These are phyloP conservation scores for Pezizomycotina sp. DNA, from an alignment of 2,329 filamentous ascomycete genomes.

Conservation along the genomic window DNA sequence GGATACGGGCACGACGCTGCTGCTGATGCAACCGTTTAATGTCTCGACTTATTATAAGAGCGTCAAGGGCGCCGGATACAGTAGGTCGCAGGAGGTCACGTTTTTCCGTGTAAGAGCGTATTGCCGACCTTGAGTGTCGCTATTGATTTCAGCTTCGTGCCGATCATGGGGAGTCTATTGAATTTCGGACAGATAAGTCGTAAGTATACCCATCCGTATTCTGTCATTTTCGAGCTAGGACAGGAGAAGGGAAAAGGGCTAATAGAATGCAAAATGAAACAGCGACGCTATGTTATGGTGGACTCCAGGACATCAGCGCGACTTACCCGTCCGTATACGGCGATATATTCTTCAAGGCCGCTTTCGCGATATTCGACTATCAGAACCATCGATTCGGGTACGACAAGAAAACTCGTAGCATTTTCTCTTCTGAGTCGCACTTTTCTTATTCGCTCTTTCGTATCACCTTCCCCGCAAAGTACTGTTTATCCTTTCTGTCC, in stretches of 20 bases:
- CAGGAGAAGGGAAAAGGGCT: conserved; percentile 33
- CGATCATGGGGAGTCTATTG: no score
- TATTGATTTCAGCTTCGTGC: no score
- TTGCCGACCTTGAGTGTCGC: conserved; percentile 41
- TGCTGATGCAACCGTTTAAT: conserved; percentile 40
- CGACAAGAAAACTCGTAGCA: conserved; percentile 8
- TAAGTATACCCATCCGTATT: no score
- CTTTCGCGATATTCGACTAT: conserved; percentile 28
- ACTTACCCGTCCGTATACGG: conserved; percentile 43
- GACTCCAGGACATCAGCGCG: conserved; percentile 33
- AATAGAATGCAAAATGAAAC: conserved; percentile 40
- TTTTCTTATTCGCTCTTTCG: no score
- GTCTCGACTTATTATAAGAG: conserved; percentile 44
- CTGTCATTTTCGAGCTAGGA: no score
- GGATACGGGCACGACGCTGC: conserved; percentile 54
- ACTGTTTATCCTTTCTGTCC: no score
- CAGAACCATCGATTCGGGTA: conserved; percentile 48
- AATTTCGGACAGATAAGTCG: no score
- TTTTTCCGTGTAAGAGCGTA: conserved; percentile 36
- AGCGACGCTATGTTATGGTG: conserved; percentile 10
- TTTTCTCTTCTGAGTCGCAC: no score
- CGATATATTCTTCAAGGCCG: conserved; percentile 43
- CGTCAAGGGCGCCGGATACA: conserved; percentile 38
- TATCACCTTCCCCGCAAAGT: no score
- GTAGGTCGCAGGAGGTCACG: conserved; percentile 36